These are phyloP conservation scores for Hypholoma fasciculare DNA, from an alignment of 768 basidiomycete species.

Conservation along the genomic window DNA sequence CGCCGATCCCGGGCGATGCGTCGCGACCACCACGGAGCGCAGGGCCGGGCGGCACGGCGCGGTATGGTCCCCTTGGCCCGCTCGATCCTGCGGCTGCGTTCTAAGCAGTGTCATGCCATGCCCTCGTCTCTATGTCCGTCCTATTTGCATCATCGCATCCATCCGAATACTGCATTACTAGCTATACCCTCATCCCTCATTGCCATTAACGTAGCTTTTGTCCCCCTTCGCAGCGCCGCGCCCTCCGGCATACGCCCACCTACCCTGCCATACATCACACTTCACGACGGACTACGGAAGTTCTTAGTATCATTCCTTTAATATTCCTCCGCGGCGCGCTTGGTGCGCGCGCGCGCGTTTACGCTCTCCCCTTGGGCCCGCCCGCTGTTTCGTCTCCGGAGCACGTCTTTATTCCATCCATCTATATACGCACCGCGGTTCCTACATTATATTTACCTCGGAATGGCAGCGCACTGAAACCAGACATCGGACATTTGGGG, in stretches of 20 bases:
- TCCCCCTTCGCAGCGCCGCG: not conserved
- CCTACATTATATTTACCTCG: slow-evolving; percentile 12
- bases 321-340: slow-evolving; percentile 22
- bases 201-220: slow-evolving; percentile 28
- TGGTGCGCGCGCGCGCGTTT: not conserved
- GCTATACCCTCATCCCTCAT: slow-evolving; percentile 38
- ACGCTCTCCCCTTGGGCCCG: not conserved
- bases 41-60: slow-evolving; percentile 22
- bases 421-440: slow-evolving; percentile 15
- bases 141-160: slow-evolving; percentile 1
- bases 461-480: not conserved
- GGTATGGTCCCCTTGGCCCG: slow-evolving; percentile 60
- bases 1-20: slow-evolving; percentile 20
- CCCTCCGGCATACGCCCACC: no score
- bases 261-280: slow-evolving; percentile 1
- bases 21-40: slow-evolving; percentile 10
- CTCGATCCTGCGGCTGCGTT: slow-evolving; percentile 59
- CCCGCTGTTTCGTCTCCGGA: not conserved
- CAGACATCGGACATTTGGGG: not conserved
- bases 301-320: slow-evolving; percentile 31
- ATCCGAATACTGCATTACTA: slow-evolving; percentile 28
- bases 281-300: slow-evolving; percentile 35
- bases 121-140: slow-evolving; percentile 22
- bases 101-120: slow-evolving; percentile 30
- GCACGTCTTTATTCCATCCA: slow-evolving; percentile 13